Conservation (phyloP, 1,284 basidiomycete species). For the Ceratobasidium sp. region DNA sequence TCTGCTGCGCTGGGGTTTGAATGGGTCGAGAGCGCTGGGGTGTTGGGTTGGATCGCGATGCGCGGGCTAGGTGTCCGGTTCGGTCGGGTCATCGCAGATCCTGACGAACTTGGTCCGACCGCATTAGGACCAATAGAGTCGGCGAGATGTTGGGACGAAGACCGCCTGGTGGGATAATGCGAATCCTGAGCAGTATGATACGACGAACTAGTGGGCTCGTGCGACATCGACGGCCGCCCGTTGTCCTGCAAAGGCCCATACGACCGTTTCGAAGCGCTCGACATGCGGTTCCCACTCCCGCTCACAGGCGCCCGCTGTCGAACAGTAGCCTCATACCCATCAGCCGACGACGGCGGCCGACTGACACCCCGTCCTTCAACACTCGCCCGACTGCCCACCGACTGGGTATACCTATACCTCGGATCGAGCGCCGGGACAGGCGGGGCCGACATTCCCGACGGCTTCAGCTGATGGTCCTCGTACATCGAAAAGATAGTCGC, state of each 20-base stretch:
- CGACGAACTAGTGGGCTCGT: not conserved
- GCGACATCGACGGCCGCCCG: not conserved
- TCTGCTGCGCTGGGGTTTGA: slow-evolving; percentile 15
- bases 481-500: slow-evolving; percentile 88
- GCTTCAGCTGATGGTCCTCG: slow-evolving; percentile 57
- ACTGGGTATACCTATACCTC: slow-evolving; percentile 32
- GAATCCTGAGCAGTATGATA: not conserved
- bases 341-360: too few species aligned
- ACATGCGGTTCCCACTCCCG: not conserved
- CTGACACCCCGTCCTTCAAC: not conserved
- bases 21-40: not conserved
- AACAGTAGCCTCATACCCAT: slow-evolving; percentile 4
- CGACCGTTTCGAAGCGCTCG: not conserved
- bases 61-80: not conserved
- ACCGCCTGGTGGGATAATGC: not conserved
- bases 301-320: not conserved
- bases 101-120: too few species aligned
- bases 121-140: too few species aligned
- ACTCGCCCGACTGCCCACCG: slow-evolving; percentile 24
- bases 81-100: too few species aligned
- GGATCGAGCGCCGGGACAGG: slow-evolving; percentile 41
- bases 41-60: slow-evolving; percentile 1
- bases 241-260: not conserved
- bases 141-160: too few species aligned
- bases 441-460: not conserved